A percentile compares a stretch with the other conserved stretches of the same genome.
These are phyloP conservation scores for Talaromyces amestolkiae DNA, from an alignment of 2,329 filamentous ascomycete species.

Conservation along the genomic window DNA sequence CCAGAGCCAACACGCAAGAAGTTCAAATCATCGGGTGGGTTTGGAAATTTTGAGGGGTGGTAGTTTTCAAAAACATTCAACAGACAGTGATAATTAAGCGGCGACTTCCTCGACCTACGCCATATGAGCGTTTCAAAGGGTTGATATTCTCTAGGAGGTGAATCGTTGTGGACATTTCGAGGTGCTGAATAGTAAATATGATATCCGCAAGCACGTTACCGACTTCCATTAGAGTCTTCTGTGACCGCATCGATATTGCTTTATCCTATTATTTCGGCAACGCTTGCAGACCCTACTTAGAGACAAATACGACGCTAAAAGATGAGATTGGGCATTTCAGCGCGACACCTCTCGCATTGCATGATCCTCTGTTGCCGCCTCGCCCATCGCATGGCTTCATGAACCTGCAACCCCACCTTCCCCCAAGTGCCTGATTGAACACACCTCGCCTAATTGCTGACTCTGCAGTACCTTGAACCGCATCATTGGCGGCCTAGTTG, in stretches of 20 bases:
- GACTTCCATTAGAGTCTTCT: not conserved
- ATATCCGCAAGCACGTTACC: not conserved
- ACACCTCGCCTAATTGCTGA: not conserved
- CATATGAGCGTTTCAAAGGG: no score
- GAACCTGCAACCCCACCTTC: not conserved
- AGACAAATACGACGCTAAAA: not conserved
- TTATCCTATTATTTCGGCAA: not conserved
- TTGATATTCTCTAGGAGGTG: no score
- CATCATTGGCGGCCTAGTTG: not conserved
- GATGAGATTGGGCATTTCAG: not conserved
- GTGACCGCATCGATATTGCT: not conserved
- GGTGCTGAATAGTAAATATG: no score
- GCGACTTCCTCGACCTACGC: not conserved
- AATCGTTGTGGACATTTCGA: no score
- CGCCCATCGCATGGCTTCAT: not conserved
- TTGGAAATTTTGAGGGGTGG: slow-evolving; percentile 95
- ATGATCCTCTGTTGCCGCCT: not conserved
- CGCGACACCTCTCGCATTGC: not conserved
- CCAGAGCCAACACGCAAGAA: slow-evolving; percentile 77
- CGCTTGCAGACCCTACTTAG: not conserved
- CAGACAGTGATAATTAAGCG: not conserved
- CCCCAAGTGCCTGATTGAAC: not conserved
- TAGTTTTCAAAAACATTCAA: slow-evolving; percentile 36
- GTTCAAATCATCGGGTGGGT: slow-evolving; percentile 57
- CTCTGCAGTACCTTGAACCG: not conserved